Percentiles rank a stretch among this genome's conserved stretches.
phyloP scores from a whole-genome alignment of 441 rosid species.

The Gossypium davidsonii region DNA sequence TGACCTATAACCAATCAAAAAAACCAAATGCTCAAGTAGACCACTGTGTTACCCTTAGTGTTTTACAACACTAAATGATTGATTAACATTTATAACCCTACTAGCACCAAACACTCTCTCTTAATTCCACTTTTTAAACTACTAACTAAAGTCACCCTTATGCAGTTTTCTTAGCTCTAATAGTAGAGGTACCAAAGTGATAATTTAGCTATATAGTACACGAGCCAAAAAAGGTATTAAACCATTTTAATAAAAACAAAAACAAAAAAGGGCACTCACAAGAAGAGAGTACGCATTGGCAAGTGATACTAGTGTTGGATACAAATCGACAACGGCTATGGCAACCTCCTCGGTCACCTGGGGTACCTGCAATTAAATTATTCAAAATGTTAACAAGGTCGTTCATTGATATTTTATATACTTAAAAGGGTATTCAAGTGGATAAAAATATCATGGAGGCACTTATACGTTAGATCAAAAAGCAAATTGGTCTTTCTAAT shows the following conservation, averaged over 20 bases:
- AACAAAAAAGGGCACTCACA: slow-evolving; percentile 42
- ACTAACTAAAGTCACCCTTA: neutral
- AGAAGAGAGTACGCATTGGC: slow-evolving; percentile 71
- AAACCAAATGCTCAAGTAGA: neutral
- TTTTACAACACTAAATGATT: neutral
- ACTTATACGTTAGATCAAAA: no score
- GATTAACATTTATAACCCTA: neutral
- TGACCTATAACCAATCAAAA: no score
- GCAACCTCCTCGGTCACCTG: slow-evolving; percentile 86
- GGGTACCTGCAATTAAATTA: slow-evolving; percentile 49
- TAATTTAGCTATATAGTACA: no score
- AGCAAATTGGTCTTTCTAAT: no score
- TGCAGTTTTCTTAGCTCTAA: neutral
- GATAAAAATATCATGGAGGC: no score
- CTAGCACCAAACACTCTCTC: neutral
- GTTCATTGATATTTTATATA: neutral
- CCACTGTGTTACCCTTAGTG: neutral
- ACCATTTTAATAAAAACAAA: neutral
- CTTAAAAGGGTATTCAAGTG: neutral
- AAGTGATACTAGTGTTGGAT: slow-evolving; percentile 76
- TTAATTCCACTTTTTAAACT: neutral
- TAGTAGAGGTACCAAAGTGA: no score
- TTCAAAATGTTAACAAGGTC: slow-evolving; percentile 5
- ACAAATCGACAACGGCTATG: slow-evolving; percentile 61
- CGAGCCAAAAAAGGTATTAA: no score